Base-by-base conservation (phyloP, 2,329 filamentous ascomycete species). In the Xylariomycetidae sp. region DNA sequence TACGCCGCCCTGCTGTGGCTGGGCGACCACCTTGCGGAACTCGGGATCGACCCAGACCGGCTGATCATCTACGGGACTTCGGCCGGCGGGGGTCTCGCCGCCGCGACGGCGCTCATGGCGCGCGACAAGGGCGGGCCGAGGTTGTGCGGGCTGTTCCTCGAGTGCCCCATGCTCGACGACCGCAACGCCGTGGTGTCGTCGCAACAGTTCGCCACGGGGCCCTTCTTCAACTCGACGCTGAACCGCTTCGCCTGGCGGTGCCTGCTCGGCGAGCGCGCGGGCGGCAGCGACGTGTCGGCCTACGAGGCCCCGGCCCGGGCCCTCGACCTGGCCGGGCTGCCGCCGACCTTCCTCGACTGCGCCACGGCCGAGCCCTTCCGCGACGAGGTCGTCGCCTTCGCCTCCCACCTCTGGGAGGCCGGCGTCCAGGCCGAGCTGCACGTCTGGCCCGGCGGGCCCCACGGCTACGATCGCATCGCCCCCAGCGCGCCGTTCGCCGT, bases 1-100 rank as follows among this genome's bases (percentile, higher is more conserved):
- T 64, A 66, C 40, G 54, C 58, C 6, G 57, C 50, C 9, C 36
- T 64, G 4, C 37, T 51, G 15, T 64, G 59, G 59, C 37, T 56
- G 11, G 38, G 43, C 7, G 28, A 45, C 4, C 52, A 63, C 32
- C 46, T 57, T 5, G 25, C 40, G 3, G 36, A 43, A 19, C 43
- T 65, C 2, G 66, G 66, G 7, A 64, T 74, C 31, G 56, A 64
- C 30, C 54, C 61, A 4, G 61, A 65, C 1, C 69, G 66, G 22
- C 64, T 80, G 18, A 64, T 77, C 10, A 58, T 78, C 13, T 66
- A 66, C 34, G 75, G 75, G 4, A 69, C 72, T 34, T 76, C 70
- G 15, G 74, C 73, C 1, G 75, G 74, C 3, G 75, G 72, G 3
- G 72, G 74, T 33, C 55, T 81, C 12, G 74, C 74, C 1, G 70